phyloP scores from a whole-genome alignment of 1,284 basidiomycete genomes.

The Neotropicomus parvogracilis region DNA sequence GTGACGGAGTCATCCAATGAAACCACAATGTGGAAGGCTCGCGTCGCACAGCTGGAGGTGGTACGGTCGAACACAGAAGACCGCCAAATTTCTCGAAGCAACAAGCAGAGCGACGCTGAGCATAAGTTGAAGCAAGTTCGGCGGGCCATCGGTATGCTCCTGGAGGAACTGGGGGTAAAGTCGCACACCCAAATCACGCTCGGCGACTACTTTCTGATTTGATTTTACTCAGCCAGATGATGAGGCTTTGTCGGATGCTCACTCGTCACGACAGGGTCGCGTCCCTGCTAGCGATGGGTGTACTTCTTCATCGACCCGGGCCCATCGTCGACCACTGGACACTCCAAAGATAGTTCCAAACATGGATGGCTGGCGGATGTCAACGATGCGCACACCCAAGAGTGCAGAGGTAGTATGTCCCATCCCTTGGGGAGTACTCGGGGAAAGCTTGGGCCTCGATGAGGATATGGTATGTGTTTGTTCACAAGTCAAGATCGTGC shows the following conservation, averaged over 20 bases:
- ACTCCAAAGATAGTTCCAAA: conserved; percentile 5
- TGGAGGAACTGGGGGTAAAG: conserved; percentile 40
- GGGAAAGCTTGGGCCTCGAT: conserved; percentile 15
- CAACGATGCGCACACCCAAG: conserved; percentile 26
- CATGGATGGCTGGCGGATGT: conserved; percentile 27
- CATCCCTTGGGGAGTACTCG: conserved; percentile 25
- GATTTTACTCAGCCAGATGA: conserved; percentile 23
- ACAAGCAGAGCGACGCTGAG: conserved; percentile 29
- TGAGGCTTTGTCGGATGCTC: conserved; percentile 8
- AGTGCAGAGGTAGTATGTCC: conserved; percentile 32
- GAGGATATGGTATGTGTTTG: conserved; percentile 29
- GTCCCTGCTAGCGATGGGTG: conserved; percentile 4
- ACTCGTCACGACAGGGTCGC: conserved; percentile 11
- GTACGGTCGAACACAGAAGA: conserved; percentile 1
- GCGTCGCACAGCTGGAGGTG: conserved; percentile 34
- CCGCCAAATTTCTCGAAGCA: conserved; percentile 7
- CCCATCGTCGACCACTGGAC: conserved; percentile 1
- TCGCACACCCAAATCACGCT: not conserved
- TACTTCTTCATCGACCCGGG: conserved; percentile 12
- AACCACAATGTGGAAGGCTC: conserved; percentile 22
- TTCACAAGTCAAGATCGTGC: not conserved
- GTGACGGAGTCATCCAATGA: conserved; percentile 29
- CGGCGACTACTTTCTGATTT: conserved; percentile 2
- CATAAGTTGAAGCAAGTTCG: conserved; percentile 38
- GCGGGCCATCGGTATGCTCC: conserved; percentile 38